phyloP scores from a whole-genome alignment of 129 eudicot genomes.

The Artemisia tridentata region DNA sequence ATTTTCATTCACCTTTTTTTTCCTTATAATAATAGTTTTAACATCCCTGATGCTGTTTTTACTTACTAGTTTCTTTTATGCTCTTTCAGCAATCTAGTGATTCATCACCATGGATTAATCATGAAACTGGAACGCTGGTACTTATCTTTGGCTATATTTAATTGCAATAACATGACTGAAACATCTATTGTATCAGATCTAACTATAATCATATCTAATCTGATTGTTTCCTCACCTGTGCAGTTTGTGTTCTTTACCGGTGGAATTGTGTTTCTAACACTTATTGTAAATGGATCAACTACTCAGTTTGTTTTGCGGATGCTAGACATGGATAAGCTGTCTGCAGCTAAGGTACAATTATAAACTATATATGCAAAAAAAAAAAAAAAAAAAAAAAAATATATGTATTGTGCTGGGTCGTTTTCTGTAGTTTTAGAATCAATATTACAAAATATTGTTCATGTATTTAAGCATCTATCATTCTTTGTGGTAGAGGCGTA shows the following conservation, averaged over 20 bases:
- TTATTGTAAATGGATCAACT: constrained; percentile 87
- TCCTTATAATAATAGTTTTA: neutral
- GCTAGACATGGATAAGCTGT: constrained; percentile 68
- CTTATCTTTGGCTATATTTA: constrained; percentile 18
- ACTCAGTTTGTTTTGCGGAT: constrained; percentile 73
- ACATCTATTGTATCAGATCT: too few relatives aligned
- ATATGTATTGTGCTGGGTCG: neutral
- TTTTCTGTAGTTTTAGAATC: neutral
- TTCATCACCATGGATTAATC: constrained; percentile 47
- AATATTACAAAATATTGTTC: neutral
- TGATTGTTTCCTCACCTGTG: constrained; percentile 25
- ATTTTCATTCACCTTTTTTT: neutral
- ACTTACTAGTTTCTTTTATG: constrained; percentile 11
- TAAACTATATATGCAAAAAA: neutral
- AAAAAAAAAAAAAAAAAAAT: too few relatives aligned
- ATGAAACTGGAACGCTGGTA: constrained; percentile 83
- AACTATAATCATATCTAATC: neutral
- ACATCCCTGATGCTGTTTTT: neutral
- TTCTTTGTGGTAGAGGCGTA: constrained; percentile 61
- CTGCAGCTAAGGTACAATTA: constrained; percentile 63
- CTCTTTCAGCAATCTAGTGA: constrained; percentile 75
- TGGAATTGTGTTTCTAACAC: constrained; percentile 88
- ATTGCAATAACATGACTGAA: neutral
- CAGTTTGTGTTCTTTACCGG: constrained; percentile 98
- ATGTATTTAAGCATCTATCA: neutral